These are phyloP conservation scores for Camelina laxa DNA, from an alignment of 345 rosid genomes.

Conservation along the genomic window DNA sequence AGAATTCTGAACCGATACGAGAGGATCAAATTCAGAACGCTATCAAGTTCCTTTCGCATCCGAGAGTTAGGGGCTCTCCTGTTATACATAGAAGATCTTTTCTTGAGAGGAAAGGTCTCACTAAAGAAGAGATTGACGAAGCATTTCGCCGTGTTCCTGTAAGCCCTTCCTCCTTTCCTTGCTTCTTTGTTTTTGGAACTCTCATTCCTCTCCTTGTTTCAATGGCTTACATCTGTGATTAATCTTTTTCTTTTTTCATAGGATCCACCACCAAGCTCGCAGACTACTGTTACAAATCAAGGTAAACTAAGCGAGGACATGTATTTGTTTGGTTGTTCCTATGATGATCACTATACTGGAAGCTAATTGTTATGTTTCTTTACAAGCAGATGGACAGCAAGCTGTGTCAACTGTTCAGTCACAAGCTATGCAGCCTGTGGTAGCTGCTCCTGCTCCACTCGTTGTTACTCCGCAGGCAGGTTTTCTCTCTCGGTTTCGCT, in stretches of 20 bases:
- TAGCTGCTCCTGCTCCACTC: constrained; percentile 58
- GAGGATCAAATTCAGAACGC: constrained; percentile 98
- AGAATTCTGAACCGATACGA: constrained; percentile 85
- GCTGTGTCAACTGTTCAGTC: constrained; percentile 61
- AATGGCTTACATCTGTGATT: constrained; percentile 23
- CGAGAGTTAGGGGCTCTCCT: constrained; percentile 90
- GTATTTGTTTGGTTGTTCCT: constrained; percentile 22
- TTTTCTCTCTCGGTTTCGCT: constrained; percentile 56
- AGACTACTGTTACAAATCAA: constrained; percentile 56
- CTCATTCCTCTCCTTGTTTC: background rate
- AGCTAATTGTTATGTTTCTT: constrained; percentile 30
- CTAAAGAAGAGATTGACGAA: constrained; percentile 96
- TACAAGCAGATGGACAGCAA: constrained; percentile 57
- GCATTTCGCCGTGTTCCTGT: constrained; percentile 96
- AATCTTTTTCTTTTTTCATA: constrained; percentile 40
- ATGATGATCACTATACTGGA: constrained; percentile 3
- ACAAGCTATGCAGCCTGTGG: constrained; percentile 60
- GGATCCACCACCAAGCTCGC: constrained; percentile 86
- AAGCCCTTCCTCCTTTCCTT: constrained; percentile 30
- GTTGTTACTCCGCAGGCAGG: constrained; percentile 49
- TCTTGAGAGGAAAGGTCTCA: constrained; percentile 95
- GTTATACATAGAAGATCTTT: constrained; percentile 88
- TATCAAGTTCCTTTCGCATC: constrained; percentile 92
- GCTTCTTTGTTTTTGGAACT: background rate
- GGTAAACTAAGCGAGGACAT: constrained; percentile 49